Base-by-base conservation (phyloP, 495 filamentous ascomycete genomes). In the Hypoxylon perforatum region DNA sequence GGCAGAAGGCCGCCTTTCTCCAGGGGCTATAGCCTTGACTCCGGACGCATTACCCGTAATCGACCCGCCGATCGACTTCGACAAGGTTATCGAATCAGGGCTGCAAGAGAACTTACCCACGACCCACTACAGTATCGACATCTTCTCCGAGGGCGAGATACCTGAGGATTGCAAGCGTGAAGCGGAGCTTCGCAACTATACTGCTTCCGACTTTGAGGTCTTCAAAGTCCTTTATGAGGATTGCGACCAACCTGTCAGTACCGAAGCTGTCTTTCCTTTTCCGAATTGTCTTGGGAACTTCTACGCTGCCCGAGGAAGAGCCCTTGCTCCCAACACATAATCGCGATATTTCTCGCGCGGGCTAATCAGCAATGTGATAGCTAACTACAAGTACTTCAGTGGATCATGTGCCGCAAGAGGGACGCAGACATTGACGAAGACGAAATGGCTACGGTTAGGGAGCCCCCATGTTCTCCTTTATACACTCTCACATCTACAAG, bases 381-480 rank as follows among this genome's bases (percentile, higher is more conserved):
- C 39, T 42, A n/a, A 42, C n/a, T 42, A 2, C 5, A 28, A 21
- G 3, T 38, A n/a, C 23, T 19, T 11, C 18, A 51, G 39, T 77
- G 76, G 76, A 56, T 71, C 9, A 71, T 78, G 45, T 78, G 75
- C 44, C 68, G 70, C 11, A 70, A 76, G 53, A 75, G 69, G 45
- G 36, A 70, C 28, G 49, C 57, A 17, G 51, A 69, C 21, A 56
- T 59, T 9, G 39, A 58, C 18, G 69, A 67, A 8, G 51, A 69
- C 18, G 70, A 72, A 12, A 65, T 72, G 33, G 48, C 49, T 14
- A 35, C 23, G 0, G 63, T 66, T 36, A 60, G 56, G 10, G 38
- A 8, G 12, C 9, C 19, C 25, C 22, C 45, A 14, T 17, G 6
- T 17, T 1, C 11, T 21, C 15, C 0, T 12, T 9, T 44, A 9